These are phyloP conservation scores for Dicorynia guianensis DNA, from an alignment of 306 rosid species.

Conservation along the genomic window DNA sequence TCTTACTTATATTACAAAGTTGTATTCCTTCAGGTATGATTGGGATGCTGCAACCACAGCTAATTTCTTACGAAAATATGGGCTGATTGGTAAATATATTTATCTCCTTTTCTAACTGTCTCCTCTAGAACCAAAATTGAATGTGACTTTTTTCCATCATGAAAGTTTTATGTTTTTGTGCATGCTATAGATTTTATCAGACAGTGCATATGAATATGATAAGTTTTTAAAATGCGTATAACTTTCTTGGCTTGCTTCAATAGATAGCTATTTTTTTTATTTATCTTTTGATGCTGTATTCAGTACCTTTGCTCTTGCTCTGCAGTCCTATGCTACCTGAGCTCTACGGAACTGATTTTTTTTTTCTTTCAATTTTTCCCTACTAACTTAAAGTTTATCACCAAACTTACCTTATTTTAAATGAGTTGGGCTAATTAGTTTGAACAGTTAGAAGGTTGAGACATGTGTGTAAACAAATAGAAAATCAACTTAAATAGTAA, in stretches of 20 bases:
- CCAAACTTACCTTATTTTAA: slow-evolving; percentile 5
- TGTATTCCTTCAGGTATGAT: slow-evolving; percentile 74
- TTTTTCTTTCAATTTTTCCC: neutral
- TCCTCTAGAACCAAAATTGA: slow-evolving; percentile 24
- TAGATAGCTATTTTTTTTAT: neutral
- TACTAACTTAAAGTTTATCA: slow-evolving; percentile 12
- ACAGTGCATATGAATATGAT: neutral
- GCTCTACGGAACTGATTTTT: neutral
- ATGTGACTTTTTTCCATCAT: slow-evolving; percentile 18
- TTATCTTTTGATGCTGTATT: slow-evolving; percentile 2
- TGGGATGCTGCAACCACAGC: slow-evolving; percentile 99
- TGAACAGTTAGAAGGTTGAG: too few relatives aligned
- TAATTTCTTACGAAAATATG: slow-evolving; percentile 84
- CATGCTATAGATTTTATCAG: slow-evolving; percentile 1
- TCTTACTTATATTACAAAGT: slow-evolving; percentile 26
- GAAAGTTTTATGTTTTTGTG: neutral
- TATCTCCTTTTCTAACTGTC: slow-evolving; percentile 30
- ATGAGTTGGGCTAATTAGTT: neutral
- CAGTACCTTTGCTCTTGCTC: slow-evolving; percentile 11
- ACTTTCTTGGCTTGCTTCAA: neutral
- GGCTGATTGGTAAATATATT: slow-evolving; percentile 65
- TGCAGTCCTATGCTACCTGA: slow-evolving; percentile 1
- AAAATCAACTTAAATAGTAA: neutral
- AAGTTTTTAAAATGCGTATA: slow-evolving; percentile 13
- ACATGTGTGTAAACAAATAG: neutral